Evolutionary conservation across 768 basidiomycete genomes (phyloP), one percentile per base, ranked within the genome.

Genomic region (Amanita muscaria): DNA sequence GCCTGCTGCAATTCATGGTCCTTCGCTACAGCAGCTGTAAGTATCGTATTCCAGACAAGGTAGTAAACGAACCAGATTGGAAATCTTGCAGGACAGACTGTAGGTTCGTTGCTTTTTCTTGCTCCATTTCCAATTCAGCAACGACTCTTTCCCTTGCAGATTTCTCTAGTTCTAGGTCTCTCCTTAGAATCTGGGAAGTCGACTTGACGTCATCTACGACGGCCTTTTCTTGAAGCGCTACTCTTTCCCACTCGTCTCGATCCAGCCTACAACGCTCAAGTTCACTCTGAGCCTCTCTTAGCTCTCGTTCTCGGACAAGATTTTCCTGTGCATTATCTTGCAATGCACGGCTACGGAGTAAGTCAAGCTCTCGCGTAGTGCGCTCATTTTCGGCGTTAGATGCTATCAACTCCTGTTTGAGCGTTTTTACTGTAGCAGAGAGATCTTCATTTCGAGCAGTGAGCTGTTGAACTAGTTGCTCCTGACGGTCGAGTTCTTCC

Each of bases 401-500:
- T 0, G 74, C 66, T 36, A 84, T 68, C 34, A 97, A 72, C 58
- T 99, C 96, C 1, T 73, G 55, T 57, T 87, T 83, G 29, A 98
- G 73, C 6, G 89, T 84, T 43, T 85, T 79, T 22, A 96, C 65
- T 0, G 89, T 88, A 23, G 62, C 57, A 6, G 66, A 59, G 12
- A 92, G 69, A 55, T 88, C 82, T 5, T 88, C 83, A 56, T 83
- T 88, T 57, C 90, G 80, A 2, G 74, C 76, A 2, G 76, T 80
- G 21, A 99, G 66, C 48, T 82, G 77, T 47, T 86, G 85, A 25
- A 96, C 75, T 27, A 83, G 72, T 53, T 87, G 82, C 58, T 92
- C 92, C 50, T 89, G 74, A 51, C 91, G 76, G 71, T 98, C 96
- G 33, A 99, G 83, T 73, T 98, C 96, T 80, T 98, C 96, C 94